These are phyloP conservation scores for Dipodascopsis uninucleata DNA, from an alignment of 805 yeast genomes.

Conservation along the genomic window DNA sequence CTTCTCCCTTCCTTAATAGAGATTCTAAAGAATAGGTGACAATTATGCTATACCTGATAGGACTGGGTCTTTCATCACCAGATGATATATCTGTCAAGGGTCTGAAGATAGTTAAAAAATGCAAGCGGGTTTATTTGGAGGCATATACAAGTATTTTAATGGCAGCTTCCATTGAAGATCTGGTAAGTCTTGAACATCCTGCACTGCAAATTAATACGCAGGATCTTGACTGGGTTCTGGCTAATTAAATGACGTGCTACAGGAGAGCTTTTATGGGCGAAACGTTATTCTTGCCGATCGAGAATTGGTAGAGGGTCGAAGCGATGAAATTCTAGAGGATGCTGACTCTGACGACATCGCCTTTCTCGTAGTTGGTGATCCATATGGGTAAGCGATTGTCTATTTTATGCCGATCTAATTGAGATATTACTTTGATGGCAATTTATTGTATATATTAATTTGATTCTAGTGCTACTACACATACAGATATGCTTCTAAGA, in stretches of 20 bases:
- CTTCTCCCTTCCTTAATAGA: too few species aligned
- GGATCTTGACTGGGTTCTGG: neutral
- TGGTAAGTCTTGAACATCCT: too few species aligned
- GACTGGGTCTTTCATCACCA: slow-evolving; percentile 85
- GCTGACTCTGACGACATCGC: slow-evolving; percentile 85
- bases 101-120: slow-evolving; percentile 71
- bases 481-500: slow-evolving; percentile 86
- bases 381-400: slow-evolving; percentile 58
- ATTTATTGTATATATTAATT: neutral
- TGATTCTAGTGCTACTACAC: slow-evolving; percentile 76
- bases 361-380: slow-evolving; percentile 94
- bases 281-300: slow-evolving; percentile 87
- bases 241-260: neutral
- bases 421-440: neutral
- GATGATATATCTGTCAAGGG: slow-evolving; percentile 94
- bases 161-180: slow-evolving; percentile 75
- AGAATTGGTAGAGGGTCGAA: slow-evolving; percentile 86
- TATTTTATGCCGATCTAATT: neutral
- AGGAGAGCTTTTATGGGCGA: slow-evolving; percentile 78
- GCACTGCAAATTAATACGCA: neutral
- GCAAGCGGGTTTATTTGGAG: slow-evolving; percentile 89
- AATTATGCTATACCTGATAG: slow-evolving; percentile 83
- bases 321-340: slow-evolving; percentile 73
- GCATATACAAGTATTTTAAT: slow-evolving; percentile 92
- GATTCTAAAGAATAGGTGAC: neutral